A percentile compares a stretch with the other conserved stretches of the same genome.
Evolutionary conservation across 2,329 filamentous ascomycete genomes (phyloP).

Genomic region (Cordyceps javanica): DNA sequence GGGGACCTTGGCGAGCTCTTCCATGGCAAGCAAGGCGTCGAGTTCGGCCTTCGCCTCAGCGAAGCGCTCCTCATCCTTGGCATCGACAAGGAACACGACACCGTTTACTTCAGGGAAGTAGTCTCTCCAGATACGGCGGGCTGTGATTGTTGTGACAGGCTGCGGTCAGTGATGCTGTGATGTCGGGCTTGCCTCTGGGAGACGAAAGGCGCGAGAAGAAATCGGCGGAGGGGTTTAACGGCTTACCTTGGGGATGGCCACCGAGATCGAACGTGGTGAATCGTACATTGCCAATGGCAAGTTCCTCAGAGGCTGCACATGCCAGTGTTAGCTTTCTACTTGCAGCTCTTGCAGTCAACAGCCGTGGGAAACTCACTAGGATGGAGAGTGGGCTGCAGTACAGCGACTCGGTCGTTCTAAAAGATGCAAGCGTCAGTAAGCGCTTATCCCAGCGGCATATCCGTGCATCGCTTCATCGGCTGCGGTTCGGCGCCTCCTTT

Average conservation of each 20-base stretch:
- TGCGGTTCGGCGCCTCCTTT: not conserved
- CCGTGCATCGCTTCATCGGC: not conserved
- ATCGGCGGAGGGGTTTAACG: conserved; percentile 5
- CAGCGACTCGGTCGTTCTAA: conserved; percentile 86
- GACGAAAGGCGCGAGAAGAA: not conserved
- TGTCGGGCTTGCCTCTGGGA: not conserved
- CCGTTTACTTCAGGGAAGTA: conserved; percentile 96
- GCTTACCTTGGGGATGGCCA: conserved; percentile 81
- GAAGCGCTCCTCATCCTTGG: conserved; percentile 94
- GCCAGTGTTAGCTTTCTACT: not conserved
- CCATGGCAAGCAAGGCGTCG: conserved; percentile 91
- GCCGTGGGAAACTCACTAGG: conserved; percentile 59
- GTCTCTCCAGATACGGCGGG: conserved; percentile 90
- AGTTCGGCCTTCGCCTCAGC: conserved; percentile 93
- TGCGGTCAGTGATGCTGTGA: not conserved
- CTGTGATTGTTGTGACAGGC: conserved; percentile 33
- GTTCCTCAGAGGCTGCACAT: conserved; percentile 71
- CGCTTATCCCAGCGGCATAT: not conserved
- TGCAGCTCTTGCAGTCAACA: not conserved
- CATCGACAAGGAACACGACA: conserved; percentile 96
- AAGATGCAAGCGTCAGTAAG: conserved; percentile 19
- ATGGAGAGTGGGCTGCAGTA: conserved; percentile 84
- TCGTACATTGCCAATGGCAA: conserved; percentile 86
- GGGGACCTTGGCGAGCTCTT: conserved; percentile 90
- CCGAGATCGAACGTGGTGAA: conserved; percentile 94